phyloP scores from a whole-genome alignment of 257 asterid genomes.

The Verbascum thapsus region DNA sequence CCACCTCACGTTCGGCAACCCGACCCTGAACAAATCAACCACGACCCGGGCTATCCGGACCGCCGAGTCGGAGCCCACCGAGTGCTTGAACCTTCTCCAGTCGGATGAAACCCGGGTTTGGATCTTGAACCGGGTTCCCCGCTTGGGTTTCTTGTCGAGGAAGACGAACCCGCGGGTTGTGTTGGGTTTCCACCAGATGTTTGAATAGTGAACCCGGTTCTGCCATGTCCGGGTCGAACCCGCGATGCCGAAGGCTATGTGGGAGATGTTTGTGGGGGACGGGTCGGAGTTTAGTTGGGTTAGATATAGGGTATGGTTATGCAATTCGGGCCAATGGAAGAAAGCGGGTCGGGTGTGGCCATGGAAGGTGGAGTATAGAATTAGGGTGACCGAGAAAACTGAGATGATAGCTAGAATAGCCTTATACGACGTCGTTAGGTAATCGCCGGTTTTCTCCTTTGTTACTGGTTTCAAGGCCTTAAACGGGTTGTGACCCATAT shows the following conservation, averaged over 20 bases:
- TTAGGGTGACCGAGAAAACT: constrained; percentile 41
- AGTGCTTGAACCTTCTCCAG: constrained; percentile 56
- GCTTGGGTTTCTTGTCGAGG: constrained; percentile 51
- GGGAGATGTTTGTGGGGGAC: constrained; percentile 62
- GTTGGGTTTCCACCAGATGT: constrained; percentile 79
- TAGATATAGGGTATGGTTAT: constrained; percentile 28
- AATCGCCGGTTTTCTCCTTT: constrained; percentile 38
- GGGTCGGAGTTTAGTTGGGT: constrained; percentile 33
- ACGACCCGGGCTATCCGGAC: constrained; percentile 76
- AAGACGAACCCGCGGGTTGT: constrained; percentile 74
- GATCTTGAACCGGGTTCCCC: constrained; percentile 34
- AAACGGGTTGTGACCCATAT: constrained; percentile 44
- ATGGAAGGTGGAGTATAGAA: constrained; percentile 41
- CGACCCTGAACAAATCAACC: constrained; percentile 63
- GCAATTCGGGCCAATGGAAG: constrained; percentile 47
- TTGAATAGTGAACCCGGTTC: constrained; percentile 58
- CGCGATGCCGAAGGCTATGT: constrained; percentile 77
- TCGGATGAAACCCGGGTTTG: constrained; percentile 67
- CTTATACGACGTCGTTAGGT: constrained; percentile 40
- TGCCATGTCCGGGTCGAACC: constrained; percentile 74
- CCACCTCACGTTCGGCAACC: constrained; percentile 75
- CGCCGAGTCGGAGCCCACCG: constrained; percentile 57
- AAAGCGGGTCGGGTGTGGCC: constrained; percentile 39
- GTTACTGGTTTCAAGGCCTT: constrained; percentile 36
- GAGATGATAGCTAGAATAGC: constrained; percentile 35